Evolutionary conservation across 2,329 filamentous ascomycete species (phyloP).

Genomic region (Coniosporium tulheliwenetii): DNA sequence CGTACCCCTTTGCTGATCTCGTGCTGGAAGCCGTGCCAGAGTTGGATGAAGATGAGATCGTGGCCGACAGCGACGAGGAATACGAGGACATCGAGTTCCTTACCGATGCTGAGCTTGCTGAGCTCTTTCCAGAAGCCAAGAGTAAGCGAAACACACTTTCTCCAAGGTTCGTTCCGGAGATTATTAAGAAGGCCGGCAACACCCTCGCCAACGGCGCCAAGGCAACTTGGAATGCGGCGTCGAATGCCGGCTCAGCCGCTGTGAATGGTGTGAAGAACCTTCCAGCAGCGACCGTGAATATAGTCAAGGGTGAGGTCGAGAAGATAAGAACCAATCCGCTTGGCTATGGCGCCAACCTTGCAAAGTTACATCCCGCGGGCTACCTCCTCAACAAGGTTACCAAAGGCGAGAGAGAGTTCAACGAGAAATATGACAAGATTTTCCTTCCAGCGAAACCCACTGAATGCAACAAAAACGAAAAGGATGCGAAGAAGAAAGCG

Average conservation of each 20-base stretch:
- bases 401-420: background rate
- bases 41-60: background rate
- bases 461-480: background rate
- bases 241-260: background rate
- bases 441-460: background rate
- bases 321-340: no score
- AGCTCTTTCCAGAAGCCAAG: background rate
- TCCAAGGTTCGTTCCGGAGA: background rate
- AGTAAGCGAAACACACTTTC: background rate
- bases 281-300: no score
- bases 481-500: no score
- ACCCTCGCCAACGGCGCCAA: background rate
- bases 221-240: background rate
- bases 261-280: background rate
- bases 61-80: background rate
- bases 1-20: conserved; percentile 5
- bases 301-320: no score
- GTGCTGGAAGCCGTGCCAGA: conserved; percentile 1
- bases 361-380: background rate
- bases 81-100: background rate
- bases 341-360: background rate
- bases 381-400: background rate
- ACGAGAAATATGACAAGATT: background rate
- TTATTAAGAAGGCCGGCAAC: background rate
- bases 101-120: no score